A percentile compares a stretch with the other conserved stretches of the same genome.
Conservation (phyloP, 2,329 filamentous ascomycete genomes). For the Rhinocladiella mackenziei region DNA sequence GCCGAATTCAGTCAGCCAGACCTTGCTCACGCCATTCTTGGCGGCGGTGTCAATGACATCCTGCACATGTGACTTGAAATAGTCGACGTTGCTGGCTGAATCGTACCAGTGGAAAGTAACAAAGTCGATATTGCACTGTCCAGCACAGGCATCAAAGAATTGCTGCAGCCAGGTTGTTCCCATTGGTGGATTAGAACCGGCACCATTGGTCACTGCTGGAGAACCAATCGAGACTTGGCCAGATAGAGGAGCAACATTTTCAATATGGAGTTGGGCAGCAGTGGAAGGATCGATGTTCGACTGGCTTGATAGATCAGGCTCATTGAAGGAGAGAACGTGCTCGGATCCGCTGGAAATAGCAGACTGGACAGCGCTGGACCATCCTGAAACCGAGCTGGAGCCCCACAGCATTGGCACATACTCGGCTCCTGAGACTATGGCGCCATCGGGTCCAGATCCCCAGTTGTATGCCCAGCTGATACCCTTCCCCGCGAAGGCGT, state of each 20-base stretch:
- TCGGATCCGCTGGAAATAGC: constrained; percentile 35
- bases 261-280: constrained; percentile 37
- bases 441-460: constrained; percentile 35
- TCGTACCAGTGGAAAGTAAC: constrained; percentile 47
- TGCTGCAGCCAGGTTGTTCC: constrained; percentile 41
- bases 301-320: constrained; percentile 42
- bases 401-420: constrained; percentile 47
- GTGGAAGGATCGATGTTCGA: constrained; percentile 38
- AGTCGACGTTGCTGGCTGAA: constrained; percentile 28
- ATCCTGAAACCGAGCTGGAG: constrained; percentile 36
- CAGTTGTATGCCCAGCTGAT: constrained; percentile 48
- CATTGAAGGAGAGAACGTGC: constrained; percentile 46
- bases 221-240: constrained; percentile 41
- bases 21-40: constrained; percentile 36
- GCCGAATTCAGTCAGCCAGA: constrained; percentile 48
- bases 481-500: constrained; percentile 32
- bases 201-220: constrained; percentile 42
- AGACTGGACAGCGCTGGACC: constrained; percentile 31
- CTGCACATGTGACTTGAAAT: constrained; percentile 40
- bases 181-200: constrained; percentile 21
- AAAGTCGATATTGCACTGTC: constrained; percentile 39
- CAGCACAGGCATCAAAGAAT: constrained; percentile 39
- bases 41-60: constrained; percentile 36
- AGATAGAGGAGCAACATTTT: constrained; percentile 39
- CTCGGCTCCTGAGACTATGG: constrained; percentile 36